Base-by-base conservation (phyloP, 1,284 basidiomycete species). In the Phenoliferia sp. region DNA sequence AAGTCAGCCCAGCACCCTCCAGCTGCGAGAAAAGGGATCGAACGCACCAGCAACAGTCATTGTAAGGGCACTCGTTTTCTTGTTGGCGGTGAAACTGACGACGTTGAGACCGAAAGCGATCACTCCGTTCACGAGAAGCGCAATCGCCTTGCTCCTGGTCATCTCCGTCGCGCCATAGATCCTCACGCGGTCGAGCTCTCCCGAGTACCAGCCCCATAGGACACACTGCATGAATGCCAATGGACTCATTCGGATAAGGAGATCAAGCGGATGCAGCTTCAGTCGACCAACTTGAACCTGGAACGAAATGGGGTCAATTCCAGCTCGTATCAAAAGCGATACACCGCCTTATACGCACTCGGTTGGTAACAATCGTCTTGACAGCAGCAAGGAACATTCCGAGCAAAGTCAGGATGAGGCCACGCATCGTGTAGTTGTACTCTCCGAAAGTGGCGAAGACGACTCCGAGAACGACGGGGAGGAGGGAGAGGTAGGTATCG, bases 91-190 rank as follows among this genome's bases (percentile, higher is more conserved):
- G 63, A 76, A 76, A 29, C 64, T 68, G 65, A 94, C 90, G 7
- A 95, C 87, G 76, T 97, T 96, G 56, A 96, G 82, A 7, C 86
- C 89, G 77, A 95, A 96, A 3, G 94, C 94, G 75, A 96, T 87
- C 26, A 83, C 78, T 0, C 92, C 94, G 74, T 96, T 97, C 58
- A 89, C 76, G 4, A 86, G 73, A 39, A 96, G 80, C 3, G 87
- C 85, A 0, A 84, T 66, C 0, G 85, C 81, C 67, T 85, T 84
- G 57, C 78, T 72, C 29, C 77, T 67, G 0, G 83, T 84, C 83
- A 88, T 83, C 75, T 86, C 81, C 31, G 79, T 80, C 10, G 80
- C 78, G 19, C 83, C 82, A 75, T 84, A 87, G 57, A 77, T 79
- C 19, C 84, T 79, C 35, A 92, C 86, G 3, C 83, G 81, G 7